phyloP scores from a whole-genome alignment of 1,139 yeast genomes.

The Zygosaccharomyces pseudobailii region DNA sequence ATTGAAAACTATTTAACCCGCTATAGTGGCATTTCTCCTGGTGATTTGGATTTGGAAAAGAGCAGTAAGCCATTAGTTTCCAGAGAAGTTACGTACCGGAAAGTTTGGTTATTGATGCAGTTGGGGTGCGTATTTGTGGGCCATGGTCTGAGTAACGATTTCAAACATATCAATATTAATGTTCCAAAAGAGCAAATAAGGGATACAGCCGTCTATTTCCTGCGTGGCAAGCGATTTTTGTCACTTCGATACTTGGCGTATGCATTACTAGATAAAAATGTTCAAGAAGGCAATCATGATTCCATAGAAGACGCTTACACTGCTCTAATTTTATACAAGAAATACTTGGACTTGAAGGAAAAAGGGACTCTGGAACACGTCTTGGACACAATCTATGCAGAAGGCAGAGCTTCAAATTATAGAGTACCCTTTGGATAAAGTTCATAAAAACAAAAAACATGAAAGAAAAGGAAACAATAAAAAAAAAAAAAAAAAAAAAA shows the following conservation, averaged over 20 bases:
- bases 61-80: conserved; percentile 74
- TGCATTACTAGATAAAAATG: conserved; percentile 64
- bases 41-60: conserved; percentile 71
- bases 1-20: conserved; percentile 85
- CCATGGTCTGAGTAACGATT: conserved; percentile 88
- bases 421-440: conserved; percentile 45
- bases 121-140: conserved; percentile 92
- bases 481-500: no score
- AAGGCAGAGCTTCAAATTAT: conserved; percentile 62
- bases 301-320: conserved; percentile 94
- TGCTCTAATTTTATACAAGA: conserved; percentile 73
- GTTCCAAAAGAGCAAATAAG: conserved; percentile 82
- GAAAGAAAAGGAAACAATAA: not conserved
- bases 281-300: conserved; percentile 92
- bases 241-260: conserved; percentile 89
- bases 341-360: conserved; percentile 57
- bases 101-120: conserved; percentile 82
- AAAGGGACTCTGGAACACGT: conserved; percentile 57
- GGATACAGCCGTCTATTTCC: conserved; percentile 81
- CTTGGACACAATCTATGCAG: conserved; percentile 64
- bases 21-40: conserved; percentile 88
- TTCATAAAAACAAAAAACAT: not conserved
- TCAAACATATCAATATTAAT: conserved; percentile 84
- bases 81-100: conserved; percentile 77
- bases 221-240: conserved; percentile 65